These are phyloP conservation scores for Lichtheimia ramosa DNA, from an alignment of 371 early-diverging fungal species.

Conservation along the genomic window DNA sequence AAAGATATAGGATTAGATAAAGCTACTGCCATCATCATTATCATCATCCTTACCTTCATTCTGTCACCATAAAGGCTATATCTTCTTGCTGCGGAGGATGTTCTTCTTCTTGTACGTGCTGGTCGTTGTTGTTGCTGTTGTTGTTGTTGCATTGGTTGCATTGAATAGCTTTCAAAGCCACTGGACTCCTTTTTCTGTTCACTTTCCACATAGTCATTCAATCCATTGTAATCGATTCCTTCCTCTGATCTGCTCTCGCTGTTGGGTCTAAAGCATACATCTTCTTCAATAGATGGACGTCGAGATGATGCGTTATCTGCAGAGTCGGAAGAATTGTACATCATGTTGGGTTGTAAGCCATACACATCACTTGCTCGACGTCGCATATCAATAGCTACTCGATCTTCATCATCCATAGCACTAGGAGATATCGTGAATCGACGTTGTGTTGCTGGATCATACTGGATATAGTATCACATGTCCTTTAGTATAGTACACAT, in stretches of 20 bases:
- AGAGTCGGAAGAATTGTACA: conserved; percentile 5
- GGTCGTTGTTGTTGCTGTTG: background rate
- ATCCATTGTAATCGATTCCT: conserved; percentile 31
- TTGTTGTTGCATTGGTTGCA: background rate
- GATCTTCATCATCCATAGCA: background rate
- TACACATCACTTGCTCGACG: background rate
- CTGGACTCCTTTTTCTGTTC: background rate
- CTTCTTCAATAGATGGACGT: conserved; percentile 30
- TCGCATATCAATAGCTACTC: conserved; percentile 13
- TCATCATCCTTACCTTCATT: conserved; percentile 4
- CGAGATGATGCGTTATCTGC: conserved; percentile 16
- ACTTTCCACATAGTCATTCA: conserved; percentile 12
- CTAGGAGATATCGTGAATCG: conserved; percentile 4
- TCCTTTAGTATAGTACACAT: too few species aligned
- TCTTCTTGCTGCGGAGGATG: conserved; percentile 6
- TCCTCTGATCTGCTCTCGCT: conserved; percentile 27
- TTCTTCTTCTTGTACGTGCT: background rate
- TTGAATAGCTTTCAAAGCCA: background rate
- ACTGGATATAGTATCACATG: too few species aligned
- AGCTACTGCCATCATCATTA: background rate
- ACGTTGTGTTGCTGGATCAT: too few species aligned
- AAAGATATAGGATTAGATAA: background rate
- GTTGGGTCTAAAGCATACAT: conserved; percentile 43
- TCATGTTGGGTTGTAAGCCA: background rate
- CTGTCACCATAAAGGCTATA: conserved; percentile 20